Evolutionary conservation across 2,329 filamentous ascomycete species (phyloP).

Genomic region (Dactylonectria macrodidyma): DNA sequence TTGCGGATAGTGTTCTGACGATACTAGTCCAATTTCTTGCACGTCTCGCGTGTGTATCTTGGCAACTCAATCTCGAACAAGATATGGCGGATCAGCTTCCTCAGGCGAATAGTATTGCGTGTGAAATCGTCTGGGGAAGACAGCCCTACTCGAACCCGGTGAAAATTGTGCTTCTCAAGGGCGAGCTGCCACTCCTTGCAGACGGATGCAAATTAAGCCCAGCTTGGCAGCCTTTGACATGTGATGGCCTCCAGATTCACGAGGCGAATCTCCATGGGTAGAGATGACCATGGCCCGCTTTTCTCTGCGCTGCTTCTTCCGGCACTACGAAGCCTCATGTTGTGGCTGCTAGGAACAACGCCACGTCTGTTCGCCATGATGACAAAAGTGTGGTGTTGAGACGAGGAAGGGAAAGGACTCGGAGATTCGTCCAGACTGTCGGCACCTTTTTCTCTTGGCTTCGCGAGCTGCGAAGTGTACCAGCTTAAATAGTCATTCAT

Average conservation of each 20-base stretch:
- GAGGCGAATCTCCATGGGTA: constrained; percentile 51
- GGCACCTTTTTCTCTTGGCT: too few species aligned
- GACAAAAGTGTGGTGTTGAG: too few species aligned
- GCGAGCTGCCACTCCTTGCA: constrained; percentile 54
- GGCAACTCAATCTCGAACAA: constrained; percentile 49
- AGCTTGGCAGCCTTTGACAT: constrained; percentile 49
- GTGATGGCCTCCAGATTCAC: constrained; percentile 49
- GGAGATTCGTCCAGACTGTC: too few species aligned
- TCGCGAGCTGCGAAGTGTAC: too few species aligned
- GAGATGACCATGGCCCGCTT: constrained; percentile 28
- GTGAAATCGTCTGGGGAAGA: constrained; percentile 46
- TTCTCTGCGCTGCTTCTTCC: too few species aligned
- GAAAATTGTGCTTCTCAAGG: constrained; percentile 50
- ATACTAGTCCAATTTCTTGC: neutral
- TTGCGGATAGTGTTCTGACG: neutral
- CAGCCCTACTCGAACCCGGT: constrained; percentile 43
- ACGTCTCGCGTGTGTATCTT: constrained; percentile 40
- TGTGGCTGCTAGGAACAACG: too few species aligned
- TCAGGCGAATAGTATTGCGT: constrained; percentile 34
- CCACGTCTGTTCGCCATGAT: too few species aligned
- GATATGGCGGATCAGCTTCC: constrained; percentile 48
- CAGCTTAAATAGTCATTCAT: too few species aligned
- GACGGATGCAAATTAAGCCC: constrained; percentile 52
- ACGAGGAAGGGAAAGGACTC: too few species aligned
- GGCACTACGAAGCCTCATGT: too few species aligned